Base-by-base conservation (phyloP, 2,329 filamentous ascomycete genomes). In the Sclerotinia borealis region DNA sequence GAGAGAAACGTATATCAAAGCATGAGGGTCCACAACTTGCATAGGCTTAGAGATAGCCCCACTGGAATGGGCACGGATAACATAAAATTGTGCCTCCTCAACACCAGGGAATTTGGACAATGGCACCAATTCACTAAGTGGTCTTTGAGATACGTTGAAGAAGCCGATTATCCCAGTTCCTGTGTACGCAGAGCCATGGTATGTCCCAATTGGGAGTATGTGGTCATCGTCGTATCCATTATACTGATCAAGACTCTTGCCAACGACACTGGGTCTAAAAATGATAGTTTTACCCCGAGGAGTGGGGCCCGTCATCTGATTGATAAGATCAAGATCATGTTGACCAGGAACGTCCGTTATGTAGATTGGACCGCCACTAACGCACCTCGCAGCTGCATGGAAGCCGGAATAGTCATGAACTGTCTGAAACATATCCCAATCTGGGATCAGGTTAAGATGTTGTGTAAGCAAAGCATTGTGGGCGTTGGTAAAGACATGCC, bases 401-500 rank as follows among this genome's bases (percentile, higher is more conserved):
- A 95, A 96, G 0, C 83, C 84, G 0, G 89, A 90, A 74, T 91
- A 96, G 29, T 81, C 78, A 65, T 86, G 83, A 1, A 78, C 77
- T 1, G 85, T 87, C 69, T 88, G 85, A 72, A 88, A 88, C 85
- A 88, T 88, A 68, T 88, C 85, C 84, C 85, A 88, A 75, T 97
- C 93, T 0, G 95, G 93, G 0, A 98, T 77, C 1, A 92, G 85
- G 69, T 97, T 96, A 37, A 98, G 80, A 72, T 95, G 88, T 67
- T 91, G 87, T 2, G 89, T 93, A 17, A 98, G 79, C 0, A 98
- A 80, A 37, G 85, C 82, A 74, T 96, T 97, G 76, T 97, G 90
- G 0, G 93, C 93, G 73, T 98, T 99, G 67, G 89, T 86, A 80
- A 96, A 99, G 41, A 98, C 83, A 75, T 99, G 95, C 93, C 95